Evolutionary conservation across 257 asterid species (phyloP).

Genomic region (Salvia splendens): DNA sequence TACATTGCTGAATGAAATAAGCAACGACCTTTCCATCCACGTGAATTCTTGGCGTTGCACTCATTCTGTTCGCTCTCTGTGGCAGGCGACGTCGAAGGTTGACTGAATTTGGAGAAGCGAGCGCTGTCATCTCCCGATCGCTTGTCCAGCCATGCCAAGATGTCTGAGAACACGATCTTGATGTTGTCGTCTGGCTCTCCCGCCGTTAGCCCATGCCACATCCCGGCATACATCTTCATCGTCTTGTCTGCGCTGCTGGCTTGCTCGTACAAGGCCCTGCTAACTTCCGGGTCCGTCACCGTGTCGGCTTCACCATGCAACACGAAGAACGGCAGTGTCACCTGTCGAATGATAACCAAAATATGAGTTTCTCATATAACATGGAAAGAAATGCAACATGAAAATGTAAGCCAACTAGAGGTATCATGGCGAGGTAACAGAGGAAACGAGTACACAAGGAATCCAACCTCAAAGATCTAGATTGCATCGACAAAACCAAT

Average conservation of each 20-base stretch:
- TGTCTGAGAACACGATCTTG: conserved; percentile 63
- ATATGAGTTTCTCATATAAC: neutral
- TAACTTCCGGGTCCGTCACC: conserved; percentile 81
- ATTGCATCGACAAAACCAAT: neutral
- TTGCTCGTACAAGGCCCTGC: conserved; percentile 55
- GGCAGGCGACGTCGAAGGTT: conserved; percentile 21
- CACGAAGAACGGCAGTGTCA: conserved; percentile 74
- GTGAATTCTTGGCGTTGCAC: conserved; percentile 33
- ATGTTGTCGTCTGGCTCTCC: conserved; percentile 44
- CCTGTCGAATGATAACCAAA: conserved; percentile 34
- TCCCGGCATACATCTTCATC: conserved; percentile 64
- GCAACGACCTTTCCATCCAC: conserved; percentile 54
- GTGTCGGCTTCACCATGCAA: conserved; percentile 81
- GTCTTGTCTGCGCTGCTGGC: conserved; percentile 79
- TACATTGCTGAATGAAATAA: conserved; percentile 62
- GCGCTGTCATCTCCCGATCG: conserved; percentile 32
- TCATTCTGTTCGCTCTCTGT: conserved; percentile 18
- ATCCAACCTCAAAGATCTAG: neutral
- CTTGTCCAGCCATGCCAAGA: conserved; percentile 73
- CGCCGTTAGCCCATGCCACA: conserved; percentile 54
- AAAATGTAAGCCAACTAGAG: neutral
- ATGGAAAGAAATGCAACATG: neutral
- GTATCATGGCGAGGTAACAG: too few relatives aligned
- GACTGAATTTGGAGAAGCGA: conserved; percentile 1
- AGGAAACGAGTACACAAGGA: too few relatives aligned